Evolutionary conservation across 1,284 basidiomycete species (phyloP).

Genomic region (Rhizoctonia solani): DNA sequence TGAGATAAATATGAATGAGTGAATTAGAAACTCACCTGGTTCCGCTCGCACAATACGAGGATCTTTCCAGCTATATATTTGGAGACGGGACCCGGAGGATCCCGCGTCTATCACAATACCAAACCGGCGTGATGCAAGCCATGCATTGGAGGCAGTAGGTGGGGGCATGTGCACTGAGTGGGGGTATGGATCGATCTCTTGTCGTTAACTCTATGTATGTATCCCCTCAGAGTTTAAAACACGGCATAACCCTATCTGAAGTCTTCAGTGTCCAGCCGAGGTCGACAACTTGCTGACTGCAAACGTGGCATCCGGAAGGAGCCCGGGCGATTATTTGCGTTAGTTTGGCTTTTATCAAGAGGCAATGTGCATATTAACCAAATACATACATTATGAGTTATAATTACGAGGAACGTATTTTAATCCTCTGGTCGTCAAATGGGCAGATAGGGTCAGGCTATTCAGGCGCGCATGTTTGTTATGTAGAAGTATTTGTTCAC

Average conservation of each 20-base stretch:
- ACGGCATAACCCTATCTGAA: too few species aligned
- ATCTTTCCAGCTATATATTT: conserved; percentile 97
- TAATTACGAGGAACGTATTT: not conserved
- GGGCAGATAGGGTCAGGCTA: not conserved
- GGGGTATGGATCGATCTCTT: too few species aligned
- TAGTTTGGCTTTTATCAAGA: too few species aligned
- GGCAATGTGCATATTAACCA: not conserved
- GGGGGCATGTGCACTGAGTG: conserved; percentile 66
- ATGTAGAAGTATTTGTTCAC: not conserved
- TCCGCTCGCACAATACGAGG: conserved; percentile 58
- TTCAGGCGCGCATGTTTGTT: conserved; percentile 6
- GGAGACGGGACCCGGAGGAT: conserved; percentile 92
- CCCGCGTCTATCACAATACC: conserved; percentile 98
- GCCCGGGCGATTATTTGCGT: too few species aligned
- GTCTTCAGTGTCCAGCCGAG: not conserved
- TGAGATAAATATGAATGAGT: conserved; percentile 16
- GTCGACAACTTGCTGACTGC: not conserved
- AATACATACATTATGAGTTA: not conserved
- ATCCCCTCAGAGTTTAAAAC: too few species aligned
- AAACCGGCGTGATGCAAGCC: conserved; percentile 81
- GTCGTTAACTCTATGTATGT: too few species aligned
- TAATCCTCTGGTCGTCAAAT: not conserved
- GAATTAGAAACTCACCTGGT: conserved; percentile 36
- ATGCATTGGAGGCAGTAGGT: conserved; percentile 65
- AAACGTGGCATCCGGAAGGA: not conserved